These are phyloP conservation scores for Phytopythium sindhum DNA, from an alignment of 352 stramenopile genomes.

Conservation along the genomic window DNA sequence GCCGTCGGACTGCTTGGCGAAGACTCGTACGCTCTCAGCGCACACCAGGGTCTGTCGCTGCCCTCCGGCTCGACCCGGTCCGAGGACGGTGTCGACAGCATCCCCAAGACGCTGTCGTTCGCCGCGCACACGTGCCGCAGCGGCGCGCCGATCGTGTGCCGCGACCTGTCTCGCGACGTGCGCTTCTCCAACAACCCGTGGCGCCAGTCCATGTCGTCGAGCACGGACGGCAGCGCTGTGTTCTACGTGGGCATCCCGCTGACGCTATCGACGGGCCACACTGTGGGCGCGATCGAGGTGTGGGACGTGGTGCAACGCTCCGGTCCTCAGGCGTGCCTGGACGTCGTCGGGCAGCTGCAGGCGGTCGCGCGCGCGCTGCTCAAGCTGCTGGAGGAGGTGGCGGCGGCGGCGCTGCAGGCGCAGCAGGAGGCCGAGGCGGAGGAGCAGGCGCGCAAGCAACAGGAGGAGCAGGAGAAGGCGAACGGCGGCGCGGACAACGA, in stretches of 20 bases:
- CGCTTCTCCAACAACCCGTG: conserved; percentile 67
- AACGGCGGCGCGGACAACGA: conserved; percentile 24
- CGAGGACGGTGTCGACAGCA: conserved; percentile 5
- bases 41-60: conserved; percentile 34
- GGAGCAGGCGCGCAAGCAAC: conserved; percentile 8
- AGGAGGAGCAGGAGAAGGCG: conserved; percentile 25
- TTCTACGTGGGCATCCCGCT: conserved; percentile 86
- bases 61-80: neutral
- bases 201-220: conserved; percentile 27
- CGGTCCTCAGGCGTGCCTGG: conserved; percentile 40
- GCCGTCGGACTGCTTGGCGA: conserved; percentile 60
- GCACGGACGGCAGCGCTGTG: conserved; percentile 23
- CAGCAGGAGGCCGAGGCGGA: conserved; percentile 15
- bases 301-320: conserved; percentile 44
- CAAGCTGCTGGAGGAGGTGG: conserved; percentile 72
- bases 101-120: conserved; percentile 45
- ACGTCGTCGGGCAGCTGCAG: conserved; percentile 67
- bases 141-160: conserved; percentile 57
- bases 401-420: conserved; percentile 28
- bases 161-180: conserved; percentile 55
- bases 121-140: conserved; percentile 70
- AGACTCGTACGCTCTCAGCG: conserved; percentile 53
- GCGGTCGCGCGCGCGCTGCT: conserved; percentile 68
- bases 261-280: conserved; percentile 61
- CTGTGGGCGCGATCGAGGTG: conserved; percentile 69